Base-by-base conservation (phyloP, 1,284 basidiomycete genomes). In the Heterobasidion occidentale region DNA sequence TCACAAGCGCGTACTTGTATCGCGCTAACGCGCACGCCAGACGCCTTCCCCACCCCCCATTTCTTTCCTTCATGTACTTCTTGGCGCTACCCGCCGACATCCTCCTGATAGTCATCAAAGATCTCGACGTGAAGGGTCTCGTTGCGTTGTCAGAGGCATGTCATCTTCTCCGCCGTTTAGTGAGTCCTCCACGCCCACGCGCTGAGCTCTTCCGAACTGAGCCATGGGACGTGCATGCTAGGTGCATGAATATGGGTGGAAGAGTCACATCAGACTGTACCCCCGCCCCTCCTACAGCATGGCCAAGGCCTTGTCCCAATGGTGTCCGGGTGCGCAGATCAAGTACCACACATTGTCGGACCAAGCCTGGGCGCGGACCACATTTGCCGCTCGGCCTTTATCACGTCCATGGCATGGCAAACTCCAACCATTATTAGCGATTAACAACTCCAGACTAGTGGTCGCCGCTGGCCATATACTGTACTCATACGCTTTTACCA, bases 301-400 rank as follows among this genome's bases (percentile, higher is more conserved):
- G 14, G 67, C 71, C 1, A 73, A 71, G 46, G 70, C 78, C 3
- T 70, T 79, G 15, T 60, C 64, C 1, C 57, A 61, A 14, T 87
- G 86, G 84, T 66, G 72, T 20, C 62, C 78, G 2, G 67, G 70
- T 34, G 68, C 64, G 1, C 75, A 76, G 59, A 76, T 78, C 20
- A 77, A 75, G 54, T 84, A 86, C 63, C 73, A 87, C 61, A 67
- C 69, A 17, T 65, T 82, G 7, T 68, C 77, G 1, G 85, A 89
- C 63, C 60, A 64, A 4, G 73, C 79, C 15, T 91, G 88, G 88
- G 60, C 70, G 2, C 64, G 63, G 14, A 65, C 68, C 49, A 63
- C 70, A 52, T 87, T 88, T 59, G 69, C 86, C 42, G 86, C 87
- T 2, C 79, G 85, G 3, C 88, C 88, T 1, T 73, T 90, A 14